A percentile compares a stretch with the other conserved stretches of the same genome.
Evolutionary conservation across 148 eudicot genomes (phyloP).

Genomic region (Suaeda aralocaspica): DNA sequence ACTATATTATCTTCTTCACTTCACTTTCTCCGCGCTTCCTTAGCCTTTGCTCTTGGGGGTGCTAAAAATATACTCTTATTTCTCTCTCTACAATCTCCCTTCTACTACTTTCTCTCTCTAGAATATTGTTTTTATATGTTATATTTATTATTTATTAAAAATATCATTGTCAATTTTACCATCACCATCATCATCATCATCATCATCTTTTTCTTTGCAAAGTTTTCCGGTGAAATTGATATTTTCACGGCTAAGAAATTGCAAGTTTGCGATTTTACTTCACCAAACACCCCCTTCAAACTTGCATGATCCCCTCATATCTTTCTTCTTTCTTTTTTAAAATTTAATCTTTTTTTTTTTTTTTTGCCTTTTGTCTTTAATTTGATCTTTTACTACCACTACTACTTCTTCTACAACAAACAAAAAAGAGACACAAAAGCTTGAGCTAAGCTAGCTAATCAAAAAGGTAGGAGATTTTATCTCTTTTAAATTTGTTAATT

Average conservation of each 20-base stretch:
- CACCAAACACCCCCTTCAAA: conserved; percentile 26
- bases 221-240: conserved; percentile 19
- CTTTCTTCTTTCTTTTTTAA: conserved; percentile 1
- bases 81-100: conserved; percentile 17
- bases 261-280: conserved; percentile 16
- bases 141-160: background rate
- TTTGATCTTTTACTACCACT: background rate
- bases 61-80: background rate
- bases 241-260: conserved; percentile 6
- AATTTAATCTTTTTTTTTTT: conserved; percentile 3
- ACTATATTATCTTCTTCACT: conserved; percentile 5
- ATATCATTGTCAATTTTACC: background rate
- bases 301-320: conserved; percentile 25
- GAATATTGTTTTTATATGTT: background rate
- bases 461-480: no score
- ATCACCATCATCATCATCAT: conserved; percentile 21
- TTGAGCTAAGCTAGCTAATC: no score
- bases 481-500: no score
- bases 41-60: conserved; percentile 63
- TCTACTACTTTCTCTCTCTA: background rate
- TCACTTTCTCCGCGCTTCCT: conserved; percentile 59
- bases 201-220: conserved; percentile 19
- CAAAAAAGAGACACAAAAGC: no score
- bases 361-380: background rate
- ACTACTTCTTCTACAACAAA: background rate